Conservation (phyloP, 768 basidiomycete species). For the Suillus lakei region DNA sequence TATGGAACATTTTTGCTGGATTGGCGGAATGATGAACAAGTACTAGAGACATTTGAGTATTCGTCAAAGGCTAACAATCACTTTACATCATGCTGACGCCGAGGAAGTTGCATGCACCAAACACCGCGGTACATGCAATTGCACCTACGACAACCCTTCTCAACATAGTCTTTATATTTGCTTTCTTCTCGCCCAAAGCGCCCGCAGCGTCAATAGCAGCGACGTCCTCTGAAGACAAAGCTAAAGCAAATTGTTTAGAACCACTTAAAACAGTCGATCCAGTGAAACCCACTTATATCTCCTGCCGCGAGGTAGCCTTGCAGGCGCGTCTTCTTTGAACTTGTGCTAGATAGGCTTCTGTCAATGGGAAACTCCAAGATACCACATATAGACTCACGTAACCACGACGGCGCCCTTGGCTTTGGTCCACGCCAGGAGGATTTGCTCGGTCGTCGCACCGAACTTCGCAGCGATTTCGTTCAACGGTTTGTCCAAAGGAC, state of each 20-base stretch:
- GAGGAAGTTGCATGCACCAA: slow-evolving; percentile 8
- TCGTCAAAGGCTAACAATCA: background rate
- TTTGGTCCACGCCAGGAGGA: slow-evolving; percentile 34
- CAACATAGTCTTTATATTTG: background rate
- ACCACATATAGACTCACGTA: slow-evolving; percentile 46
- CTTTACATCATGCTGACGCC: background rate
- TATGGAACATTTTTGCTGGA: background rate
- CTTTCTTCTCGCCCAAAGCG: slow-evolving; percentile 23
- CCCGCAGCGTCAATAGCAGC: slow-evolving; percentile 58
- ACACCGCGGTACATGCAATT: background rate
- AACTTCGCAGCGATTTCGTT: slow-evolving; percentile 47
- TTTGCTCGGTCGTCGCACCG: background rate
- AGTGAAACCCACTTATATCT: slow-evolving; percentile 54
- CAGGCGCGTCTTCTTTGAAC: slow-evolving; percentile 67
- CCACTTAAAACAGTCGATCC: background rate
- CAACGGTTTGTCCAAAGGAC: slow-evolving; percentile 66
- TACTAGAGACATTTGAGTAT: background rate
- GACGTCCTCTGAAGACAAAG: slow-evolving; percentile 53
- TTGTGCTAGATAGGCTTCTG: slow-evolving; percentile 46
- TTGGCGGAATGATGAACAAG: background rate
- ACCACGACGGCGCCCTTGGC: slow-evolving; percentile 69
- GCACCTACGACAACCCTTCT: slow-evolving; percentile 7
- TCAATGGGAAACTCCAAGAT: background rate
- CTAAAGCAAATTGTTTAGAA: slow-evolving; percentile 5
- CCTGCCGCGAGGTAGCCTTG: slow-evolving; percentile 72